A percentile compares a stretch with the other conserved stretches of the same genome.
These are phyloP conservation scores for Cladorrhinum samala DNA, from an alignment of 495 filamentous ascomycete species.

Conservation along the genomic window DNA sequence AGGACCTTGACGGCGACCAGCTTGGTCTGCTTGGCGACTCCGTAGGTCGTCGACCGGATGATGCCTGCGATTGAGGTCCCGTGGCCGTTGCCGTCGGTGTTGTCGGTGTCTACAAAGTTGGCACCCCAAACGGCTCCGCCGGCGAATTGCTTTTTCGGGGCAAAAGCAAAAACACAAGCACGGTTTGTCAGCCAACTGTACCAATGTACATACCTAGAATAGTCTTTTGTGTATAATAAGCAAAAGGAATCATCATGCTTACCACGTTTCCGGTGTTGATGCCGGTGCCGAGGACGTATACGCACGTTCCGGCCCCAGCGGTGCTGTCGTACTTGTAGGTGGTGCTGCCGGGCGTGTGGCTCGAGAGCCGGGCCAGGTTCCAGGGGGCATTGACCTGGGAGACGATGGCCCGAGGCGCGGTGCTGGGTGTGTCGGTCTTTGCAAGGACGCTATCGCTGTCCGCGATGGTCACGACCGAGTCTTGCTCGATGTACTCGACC, in stretches of 20 bases:
- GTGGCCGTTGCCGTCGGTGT: slow-evolving; percentile 33
- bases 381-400: slow-evolving; percentile 43
- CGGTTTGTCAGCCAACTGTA: too few species aligned
- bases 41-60: slow-evolving; percentile 51
- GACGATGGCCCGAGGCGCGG: slow-evolving; percentile 7
- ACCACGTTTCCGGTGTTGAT: too few species aligned
- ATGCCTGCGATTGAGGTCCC: slow-evolving; percentile 61
- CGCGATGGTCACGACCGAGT: slow-evolving; percentile 32
- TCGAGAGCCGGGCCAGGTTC: slow-evolving; percentile 53
- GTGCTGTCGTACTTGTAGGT: slow-evolving; percentile 51
- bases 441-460: slow-evolving; percentile 3
- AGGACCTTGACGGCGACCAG: slow-evolving; percentile 62
- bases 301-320: slow-evolving; percentile 48
- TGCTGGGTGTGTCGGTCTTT: background rate
- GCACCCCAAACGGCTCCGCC: slow-evolving; percentile 42
- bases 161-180: too few species aligned
- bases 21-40: slow-evolving; percentile 55
- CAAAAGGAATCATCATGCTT: too few species aligned
- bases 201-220: too few species aligned
- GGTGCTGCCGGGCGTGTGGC: slow-evolving; percentile 39
- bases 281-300: slow-evolving; percentile 54
- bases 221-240: too few species aligned
- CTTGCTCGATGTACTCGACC: slow-evolving; percentile 44
- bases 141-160: slow-evolving; percentile 44
- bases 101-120: slow-evolving; percentile 20